phyloP scores from a whole-genome alignment of 169 alveolate genomes.

The Plasmodium gaboni region DNA sequence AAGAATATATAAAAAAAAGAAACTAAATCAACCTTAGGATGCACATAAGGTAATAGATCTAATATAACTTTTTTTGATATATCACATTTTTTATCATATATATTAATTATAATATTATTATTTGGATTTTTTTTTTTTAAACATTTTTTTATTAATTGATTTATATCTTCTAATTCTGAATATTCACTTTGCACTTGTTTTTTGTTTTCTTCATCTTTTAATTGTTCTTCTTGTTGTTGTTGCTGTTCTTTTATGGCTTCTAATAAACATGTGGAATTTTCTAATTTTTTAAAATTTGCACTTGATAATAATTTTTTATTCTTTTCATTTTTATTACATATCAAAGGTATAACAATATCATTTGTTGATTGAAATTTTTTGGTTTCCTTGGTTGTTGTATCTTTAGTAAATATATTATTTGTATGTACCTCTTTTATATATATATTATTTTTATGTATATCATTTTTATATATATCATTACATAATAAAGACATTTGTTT shows the following conservation, averaged over 20 bases:
- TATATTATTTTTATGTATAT: too few species aligned
- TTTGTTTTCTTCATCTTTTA: background rate
- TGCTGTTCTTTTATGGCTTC: conserved; percentile 29
- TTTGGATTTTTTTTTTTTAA: conserved; percentile 38
- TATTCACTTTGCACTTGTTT: background rate
- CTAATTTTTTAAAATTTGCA: too few species aligned
- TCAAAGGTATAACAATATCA: conserved; percentile 22
- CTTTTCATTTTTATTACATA: conserved; percentile 1
- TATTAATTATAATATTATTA: conserved; percentile 49
- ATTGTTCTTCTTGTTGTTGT: conserved; percentile 25
- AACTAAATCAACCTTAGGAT: conserved; percentile 65
- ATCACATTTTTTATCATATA: conserved; percentile 69
- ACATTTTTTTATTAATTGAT: conserved; percentile 37
- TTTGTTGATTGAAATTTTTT: background rate
- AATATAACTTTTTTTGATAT: conserved; percentile 55
- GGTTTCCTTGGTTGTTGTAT: background rate
- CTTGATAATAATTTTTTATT: background rate
- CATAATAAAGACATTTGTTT: conserved; percentile 22
- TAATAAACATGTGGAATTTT: conserved; percentile 1
- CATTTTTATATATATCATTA: conserved; percentile 10
- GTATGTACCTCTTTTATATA: background rate
- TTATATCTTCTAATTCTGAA: conserved; percentile 40
- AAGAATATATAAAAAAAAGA: conserved; percentile 67
- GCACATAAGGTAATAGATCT: conserved; percentile 57
- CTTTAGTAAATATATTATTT: background rate